A percentile compares a stretch with the other conserved stretches of the same genome.
Evolutionary conservation across 2,329 filamentous ascomycete species (phyloP).

Genomic region (Lojkania enalia): DNA sequence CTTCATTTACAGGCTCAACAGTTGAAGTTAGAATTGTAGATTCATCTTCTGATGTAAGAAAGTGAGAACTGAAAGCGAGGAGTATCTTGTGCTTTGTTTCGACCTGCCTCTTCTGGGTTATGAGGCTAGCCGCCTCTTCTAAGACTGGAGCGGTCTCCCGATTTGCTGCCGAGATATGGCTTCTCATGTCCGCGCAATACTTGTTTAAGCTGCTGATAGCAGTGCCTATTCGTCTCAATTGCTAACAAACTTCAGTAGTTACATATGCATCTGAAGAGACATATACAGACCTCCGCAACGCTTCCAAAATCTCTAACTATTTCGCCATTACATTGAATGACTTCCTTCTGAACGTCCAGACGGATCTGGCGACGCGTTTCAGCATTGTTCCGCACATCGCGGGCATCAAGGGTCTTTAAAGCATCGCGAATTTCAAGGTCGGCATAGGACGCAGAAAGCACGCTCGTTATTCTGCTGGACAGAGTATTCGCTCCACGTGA

Average conservation of each 20-base stretch:
- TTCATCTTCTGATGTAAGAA: slow-evolving; percentile 82
- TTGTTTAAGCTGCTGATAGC: slow-evolving; percentile 78
- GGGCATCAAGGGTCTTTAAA: slow-evolving; percentile 73
- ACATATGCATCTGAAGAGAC: slow-evolving; percentile 1
- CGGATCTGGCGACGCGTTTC: slow-evolving; percentile 79
- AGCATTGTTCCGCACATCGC: slow-evolving; percentile 71
- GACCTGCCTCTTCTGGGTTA: slow-evolving; percentile 71
- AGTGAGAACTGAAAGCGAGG: slow-evolving; percentile 76
- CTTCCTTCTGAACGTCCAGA: slow-evolving; percentile 84
- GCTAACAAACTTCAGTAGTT: slow-evolving; percentile 56
- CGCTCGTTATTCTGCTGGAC: slow-evolving; percentile 77
- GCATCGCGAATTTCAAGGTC: slow-evolving; percentile 90
- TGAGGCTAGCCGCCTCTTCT: slow-evolving; percentile 73
- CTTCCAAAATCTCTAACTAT: slow-evolving; percentile 86
- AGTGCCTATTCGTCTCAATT: slow-evolving; percentile 80
- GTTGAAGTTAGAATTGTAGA: slow-evolving; percentile 73
- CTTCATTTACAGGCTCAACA: slow-evolving; percentile 80
- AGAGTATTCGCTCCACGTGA: slow-evolving; percentile 64
- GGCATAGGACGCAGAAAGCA: slow-evolving; percentile 89
- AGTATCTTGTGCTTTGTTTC: slow-evolving; percentile 81
- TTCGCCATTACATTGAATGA: slow-evolving; percentile 88
- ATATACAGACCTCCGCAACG: slow-evolving; percentile 72
- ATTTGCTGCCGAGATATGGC: slow-evolving; percentile 74
- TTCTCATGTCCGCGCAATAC: slow-evolving; percentile 79
- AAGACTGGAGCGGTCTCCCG: slow-evolving; percentile 73